A percentile compares a stretch with the other conserved stretches of the same genome.
These are phyloP conservation scores for Serendipita sp. DNA, from an alignment of 768 basidiomycete species.

Conservation along the genomic window DNA sequence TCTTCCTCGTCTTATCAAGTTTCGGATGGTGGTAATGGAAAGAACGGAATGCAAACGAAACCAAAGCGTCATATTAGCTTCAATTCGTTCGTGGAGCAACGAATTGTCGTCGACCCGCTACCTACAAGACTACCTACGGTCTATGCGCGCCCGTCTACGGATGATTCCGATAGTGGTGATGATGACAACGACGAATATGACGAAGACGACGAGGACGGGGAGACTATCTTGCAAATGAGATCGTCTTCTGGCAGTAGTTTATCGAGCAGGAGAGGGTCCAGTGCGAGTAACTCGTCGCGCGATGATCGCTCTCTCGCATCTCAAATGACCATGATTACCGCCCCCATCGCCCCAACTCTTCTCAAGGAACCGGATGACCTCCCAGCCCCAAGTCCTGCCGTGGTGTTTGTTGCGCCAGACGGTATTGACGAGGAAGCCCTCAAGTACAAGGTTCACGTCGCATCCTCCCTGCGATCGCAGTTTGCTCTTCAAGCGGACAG, in stretches of 20 bases:
- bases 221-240: background rate
- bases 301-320: background rate
- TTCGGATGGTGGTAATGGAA: background rate
- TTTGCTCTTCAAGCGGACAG: background rate
- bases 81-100: conserved; percentile 96
- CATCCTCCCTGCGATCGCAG: background rate
- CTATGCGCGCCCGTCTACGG: background rate
- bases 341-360: background rate
- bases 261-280: background rate
- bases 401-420: conserved; percentile 3
- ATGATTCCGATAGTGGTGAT: background rate
- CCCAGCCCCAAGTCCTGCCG: background rate
- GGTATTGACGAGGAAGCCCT: conserved; percentile 4
- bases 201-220: background rate
- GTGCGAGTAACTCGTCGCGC: background rate
- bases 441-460: conserved; percentile 4
- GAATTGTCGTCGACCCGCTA: conserved; percentile 52
- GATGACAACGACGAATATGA: background rate
- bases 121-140: background rate
- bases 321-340: conserved; percentile 2
- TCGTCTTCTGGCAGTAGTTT: background rate
- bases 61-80: conserved; percentile 84
- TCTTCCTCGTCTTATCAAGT: conserved; percentile 2
- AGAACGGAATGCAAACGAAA: background rate
- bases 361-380: conserved; percentile 4